Base-by-base conservation (phyloP, 768 basidiomycete genomes). In the Leccinellum rugosiceps region DNA sequence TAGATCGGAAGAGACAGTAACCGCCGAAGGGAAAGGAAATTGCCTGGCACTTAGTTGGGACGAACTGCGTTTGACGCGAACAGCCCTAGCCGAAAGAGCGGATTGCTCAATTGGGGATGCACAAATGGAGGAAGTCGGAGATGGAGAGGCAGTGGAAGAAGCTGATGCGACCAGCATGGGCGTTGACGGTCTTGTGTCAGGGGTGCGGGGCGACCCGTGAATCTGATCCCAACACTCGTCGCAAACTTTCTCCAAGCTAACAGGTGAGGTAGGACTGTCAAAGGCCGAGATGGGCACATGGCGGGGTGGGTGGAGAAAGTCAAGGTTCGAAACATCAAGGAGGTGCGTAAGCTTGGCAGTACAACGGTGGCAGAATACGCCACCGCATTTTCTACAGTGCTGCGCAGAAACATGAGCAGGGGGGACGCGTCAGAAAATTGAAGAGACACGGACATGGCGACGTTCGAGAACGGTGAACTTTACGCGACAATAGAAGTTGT, bases 321-420 rank as follows among this genome's bases (percentile, higher is more conserved):
- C 68, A 41, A 92, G 84, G 53, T 79, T 78, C 9, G 88, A 81
- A n/a, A 87, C 81, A 67, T 92, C 90, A 53, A 92, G 80, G 4
- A 92, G 82, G 13, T 80, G 75, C 0, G 86, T 90, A 6, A 76
- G 66, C 54, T 80, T 80, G 6, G 80, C 74, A 1, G 84, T 80
- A 68, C 90, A 92, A 6, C 78, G 70, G 49, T 71, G 70, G 73
- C 90, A 92, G 69, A 85, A 91, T 30, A 92, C 75, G 60, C 88
- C 88, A 50, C 90, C 90, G 62, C 90, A 92, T 68, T 91, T 92
- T 69, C 90, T 82, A 72, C 90, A 92, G 59, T 92, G 90, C 86
- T 88, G 67, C 41, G 54, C 58, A 50, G 54, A 59, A 56, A 65
- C 55, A 64, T 65, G 60, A 72, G 65, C 47, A 57, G 21, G 28